Conservation (phyloP, 805 yeast genomes). For the Millerozyma miso region DNA sequence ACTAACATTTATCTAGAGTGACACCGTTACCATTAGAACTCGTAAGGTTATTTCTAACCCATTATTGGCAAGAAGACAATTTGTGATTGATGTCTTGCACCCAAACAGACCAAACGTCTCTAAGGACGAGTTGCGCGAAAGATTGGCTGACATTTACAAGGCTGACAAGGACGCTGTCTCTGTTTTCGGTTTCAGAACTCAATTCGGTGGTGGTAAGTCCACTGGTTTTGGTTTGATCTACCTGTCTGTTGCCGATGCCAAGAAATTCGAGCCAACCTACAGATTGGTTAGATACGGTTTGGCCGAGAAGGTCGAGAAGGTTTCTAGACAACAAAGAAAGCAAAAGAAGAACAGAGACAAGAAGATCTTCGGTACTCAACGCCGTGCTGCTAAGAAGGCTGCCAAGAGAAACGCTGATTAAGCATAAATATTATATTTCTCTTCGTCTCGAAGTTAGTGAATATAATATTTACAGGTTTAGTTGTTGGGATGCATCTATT, state of each 20-base stretch:
- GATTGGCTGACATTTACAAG: conserved; percentile 83
- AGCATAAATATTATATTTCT: conserved; percentile 15
- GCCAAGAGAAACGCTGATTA: conserved; percentile 90
- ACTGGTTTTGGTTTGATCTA: conserved; percentile 99
- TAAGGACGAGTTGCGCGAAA: conserved; percentile 98
- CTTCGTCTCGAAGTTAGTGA: conserved; percentile 6
- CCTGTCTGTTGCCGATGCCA: conserved; percentile 96
- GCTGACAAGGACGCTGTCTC: conserved; percentile 91
- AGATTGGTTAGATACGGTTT: conserved; percentile 99
- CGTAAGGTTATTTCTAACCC: conserved; percentile 99
- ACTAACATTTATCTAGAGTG: conserved; percentile 57
- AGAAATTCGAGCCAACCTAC: conserved; percentile 98
- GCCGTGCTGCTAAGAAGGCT: conserved; percentile 86
- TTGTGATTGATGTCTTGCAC: conserved; percentile 98
- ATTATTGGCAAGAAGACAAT: conserved; percentile 98
- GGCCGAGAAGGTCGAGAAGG: conserved; percentile 92
- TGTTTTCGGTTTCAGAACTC: conserved; percentile 99
- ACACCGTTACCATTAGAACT: conserved; percentile 99
- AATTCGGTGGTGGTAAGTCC: conserved; percentile 99
- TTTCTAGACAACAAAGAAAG: conserved; percentile 99
- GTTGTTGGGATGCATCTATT: conserved; percentile 12
- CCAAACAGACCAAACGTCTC: conserved; percentile 99
- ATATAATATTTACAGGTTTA: conserved; percentile 13
- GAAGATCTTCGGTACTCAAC: conserved; percentile 98
- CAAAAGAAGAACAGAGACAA: conserved; percentile 99